Evolutionary conservation across 257 asterid genomes (phyloP).

Genomic region (Echites panduratus): DNA sequence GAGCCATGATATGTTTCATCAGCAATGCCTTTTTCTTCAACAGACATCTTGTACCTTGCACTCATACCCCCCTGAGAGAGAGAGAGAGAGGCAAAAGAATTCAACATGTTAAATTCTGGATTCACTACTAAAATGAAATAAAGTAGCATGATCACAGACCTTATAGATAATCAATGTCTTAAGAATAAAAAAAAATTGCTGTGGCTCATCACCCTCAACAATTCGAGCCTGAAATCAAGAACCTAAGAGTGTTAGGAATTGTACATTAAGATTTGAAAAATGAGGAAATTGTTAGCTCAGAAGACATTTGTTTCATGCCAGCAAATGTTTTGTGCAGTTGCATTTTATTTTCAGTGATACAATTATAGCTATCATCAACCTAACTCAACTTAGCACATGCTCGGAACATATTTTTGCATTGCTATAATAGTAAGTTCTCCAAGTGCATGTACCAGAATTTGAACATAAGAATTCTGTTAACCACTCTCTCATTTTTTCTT

Average conservation of each 20-base stretch:
- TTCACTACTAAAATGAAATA: neutral
- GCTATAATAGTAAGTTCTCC: neutral
- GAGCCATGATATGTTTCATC: conserved; percentile 61
- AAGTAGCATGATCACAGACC: conserved; percentile 32
- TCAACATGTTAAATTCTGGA: neutral
- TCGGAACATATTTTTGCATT: neutral
- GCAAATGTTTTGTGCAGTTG: neutral
- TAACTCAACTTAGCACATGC: neutral
- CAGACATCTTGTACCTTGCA: conserved; percentile 47
- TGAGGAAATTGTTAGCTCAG: neutral
- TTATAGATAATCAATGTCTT: conserved; percentile 59
- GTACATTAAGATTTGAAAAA: neutral
- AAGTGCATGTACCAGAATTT: neutral
- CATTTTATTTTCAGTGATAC: neutral
- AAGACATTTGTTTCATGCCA: neutral
- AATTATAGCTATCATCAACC: neutral
- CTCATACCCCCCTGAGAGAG: conserved; percentile 62
- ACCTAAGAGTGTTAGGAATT: conserved; percentile 13
- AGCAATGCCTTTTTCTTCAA: conserved; percentile 46
- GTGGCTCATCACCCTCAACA: conserved; percentile 61
- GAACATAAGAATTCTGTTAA: neutral
- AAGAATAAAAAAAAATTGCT: conserved; percentile 56
- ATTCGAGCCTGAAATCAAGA: conserved; percentile 53
- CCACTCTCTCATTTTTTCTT: neutral
- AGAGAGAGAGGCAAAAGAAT: neutral